Conservation (phyloP, 441 rosid genomes). For the Corymbia citriodora region DNA sequence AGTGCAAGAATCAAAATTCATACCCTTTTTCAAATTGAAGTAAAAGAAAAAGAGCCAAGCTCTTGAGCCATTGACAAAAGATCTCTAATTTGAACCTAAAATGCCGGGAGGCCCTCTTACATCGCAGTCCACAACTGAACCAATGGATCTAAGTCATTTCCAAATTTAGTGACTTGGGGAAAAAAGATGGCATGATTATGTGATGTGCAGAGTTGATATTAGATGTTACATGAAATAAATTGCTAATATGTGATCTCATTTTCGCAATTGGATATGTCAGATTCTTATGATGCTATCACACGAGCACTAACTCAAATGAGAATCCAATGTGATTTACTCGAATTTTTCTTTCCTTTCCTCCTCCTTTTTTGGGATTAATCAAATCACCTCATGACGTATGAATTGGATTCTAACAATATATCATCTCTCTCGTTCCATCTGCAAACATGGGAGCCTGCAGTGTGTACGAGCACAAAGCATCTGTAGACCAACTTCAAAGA, state of each 20-base stretch:
- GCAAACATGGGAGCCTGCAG: background rate
- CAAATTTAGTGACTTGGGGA: fast-evolving
- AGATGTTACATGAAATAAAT: too few relatives aligned
- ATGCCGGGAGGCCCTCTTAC: fast-evolving
- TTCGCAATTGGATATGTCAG: background rate
- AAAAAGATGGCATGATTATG: fast-evolving
- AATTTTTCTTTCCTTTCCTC: too few relatives aligned
- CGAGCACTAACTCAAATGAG: too few relatives aligned
- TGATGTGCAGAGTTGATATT: background rate
- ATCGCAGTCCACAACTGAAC: background rate
- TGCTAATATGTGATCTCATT: background rate
- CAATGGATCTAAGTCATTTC: background rate
- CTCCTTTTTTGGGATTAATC: too few relatives aligned
- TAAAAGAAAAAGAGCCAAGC: background rate
- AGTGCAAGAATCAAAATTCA: background rate
- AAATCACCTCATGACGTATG: fast-evolving
- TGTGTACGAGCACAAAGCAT: background rate
- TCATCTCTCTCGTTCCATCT: background rate
- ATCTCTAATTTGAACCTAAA: background rate
- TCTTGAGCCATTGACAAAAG: fast-evolving
- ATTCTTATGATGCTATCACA: background rate
- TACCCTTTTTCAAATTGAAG: background rate
- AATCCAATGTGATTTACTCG: too few relatives aligned
- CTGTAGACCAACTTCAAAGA: background rate
- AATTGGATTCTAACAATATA: background rate